Conservation (phyloP, 257 asterid genomes). For the Cinchona pubescens region DNA sequence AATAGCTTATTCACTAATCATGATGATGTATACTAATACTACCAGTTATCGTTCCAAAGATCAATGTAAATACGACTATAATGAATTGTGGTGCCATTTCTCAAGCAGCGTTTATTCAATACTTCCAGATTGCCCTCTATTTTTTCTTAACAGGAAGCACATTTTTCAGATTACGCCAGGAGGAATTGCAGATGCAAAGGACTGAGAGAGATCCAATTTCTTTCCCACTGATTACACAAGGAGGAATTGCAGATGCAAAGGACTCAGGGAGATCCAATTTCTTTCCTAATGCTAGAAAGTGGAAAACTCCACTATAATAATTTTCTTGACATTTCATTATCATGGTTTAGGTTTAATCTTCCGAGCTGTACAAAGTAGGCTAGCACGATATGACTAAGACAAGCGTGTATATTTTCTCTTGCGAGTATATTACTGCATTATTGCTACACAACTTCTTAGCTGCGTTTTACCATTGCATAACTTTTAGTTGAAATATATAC, state of each 20-base stretch:
- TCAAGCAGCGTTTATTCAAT: too few species aligned
- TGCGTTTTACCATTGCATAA: background rate
- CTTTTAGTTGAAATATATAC: background rate
- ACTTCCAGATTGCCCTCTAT: background rate
- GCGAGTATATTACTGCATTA: background rate
- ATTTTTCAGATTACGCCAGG: constrained; percentile 93
- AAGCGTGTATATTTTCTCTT: background rate
- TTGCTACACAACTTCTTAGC: background rate
- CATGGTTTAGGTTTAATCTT: background rate
- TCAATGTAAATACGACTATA: background rate
- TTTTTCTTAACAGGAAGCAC: constrained; percentile 53
- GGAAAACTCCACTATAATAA: background rate
- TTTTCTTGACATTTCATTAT: too few species aligned
- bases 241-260: constrained; percentile 97
- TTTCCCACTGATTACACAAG: constrained; percentile 77
- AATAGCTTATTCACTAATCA: constrained; percentile 13
- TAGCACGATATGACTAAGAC: background rate
- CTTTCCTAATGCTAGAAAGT: constrained; percentile 1
- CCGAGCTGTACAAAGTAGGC: background rate
- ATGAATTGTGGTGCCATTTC: background rate
- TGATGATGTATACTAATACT: background rate
- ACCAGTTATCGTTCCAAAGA: background rate
- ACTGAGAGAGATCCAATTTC: constrained; percentile 32
- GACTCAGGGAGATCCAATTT: constrained; percentile 38
- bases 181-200: constrained; percentile 97